Percentiles rank a stretch among this genome's conserved stretches.
Evolutionary conservation across 768 basidiomycete species (phyloP).

Genomic region (Phaeotremella fagi): DNA sequence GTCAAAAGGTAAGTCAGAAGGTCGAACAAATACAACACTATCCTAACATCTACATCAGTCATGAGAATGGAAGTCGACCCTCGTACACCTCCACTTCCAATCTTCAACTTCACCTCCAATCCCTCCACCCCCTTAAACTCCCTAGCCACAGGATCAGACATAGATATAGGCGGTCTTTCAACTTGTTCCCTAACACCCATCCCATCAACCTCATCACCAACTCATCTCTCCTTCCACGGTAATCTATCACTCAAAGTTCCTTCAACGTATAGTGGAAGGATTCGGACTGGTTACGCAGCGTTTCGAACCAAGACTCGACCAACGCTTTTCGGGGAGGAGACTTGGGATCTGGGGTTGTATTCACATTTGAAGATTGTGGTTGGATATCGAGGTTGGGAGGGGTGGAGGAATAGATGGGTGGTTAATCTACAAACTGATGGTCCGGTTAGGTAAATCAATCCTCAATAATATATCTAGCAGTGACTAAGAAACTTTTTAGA

Average conservation of each 20-base stretch:
- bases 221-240: conserved; percentile 66
- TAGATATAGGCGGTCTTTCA: conserved; percentile 70
- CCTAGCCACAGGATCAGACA: conserved; percentile 78
- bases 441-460: conserved; percentile 38
- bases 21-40: background rate
- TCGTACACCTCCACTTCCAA: conserved; percentile 22
- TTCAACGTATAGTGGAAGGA: conserved; percentile 60
- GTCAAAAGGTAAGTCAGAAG: conserved; percentile 25
- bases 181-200: conserved; percentile 31
- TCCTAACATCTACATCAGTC: conserved; percentile 15
- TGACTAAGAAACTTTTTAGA: conserved; percentile 52
- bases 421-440: conserved; percentile 90
- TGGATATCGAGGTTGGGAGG: conserved; percentile 68
- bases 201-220: conserved; percentile 1
- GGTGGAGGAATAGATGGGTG: conserved; percentile 78
- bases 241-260: conserved; percentile 66
- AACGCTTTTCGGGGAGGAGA: conserved; percentile 79
- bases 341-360: conserved; percentile 77
- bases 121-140: conserved; percentile 52
- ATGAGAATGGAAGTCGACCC: conserved; percentile 31
- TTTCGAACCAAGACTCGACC: conserved; percentile 77
- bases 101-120: conserved; percentile 29
- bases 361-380: conserved; percentile 75
- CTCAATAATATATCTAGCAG: background rate
- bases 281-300: conserved; percentile 84